Evolutionary conservation across 2,329 filamentous ascomycete species (phyloP), one percentile per base, ranked within the genome.

Genomic region (Colletotrichum sp.): DNA sequence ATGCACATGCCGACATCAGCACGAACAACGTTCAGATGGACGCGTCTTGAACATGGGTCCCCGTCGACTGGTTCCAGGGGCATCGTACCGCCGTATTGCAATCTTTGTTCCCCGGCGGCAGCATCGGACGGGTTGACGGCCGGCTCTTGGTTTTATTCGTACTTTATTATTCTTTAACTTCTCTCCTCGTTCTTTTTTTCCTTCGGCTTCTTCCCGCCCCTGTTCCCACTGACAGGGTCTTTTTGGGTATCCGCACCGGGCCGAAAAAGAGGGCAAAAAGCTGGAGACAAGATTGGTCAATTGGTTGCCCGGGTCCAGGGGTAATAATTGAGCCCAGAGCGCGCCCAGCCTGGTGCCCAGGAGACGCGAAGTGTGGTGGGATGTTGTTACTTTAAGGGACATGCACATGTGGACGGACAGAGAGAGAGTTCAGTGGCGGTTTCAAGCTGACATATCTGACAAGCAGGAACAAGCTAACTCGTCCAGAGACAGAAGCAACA

Each of bases 181-280:
- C 68, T 52, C 24, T 57, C 28, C 30, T 30, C 28, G 59, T 65
- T 59, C 30, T 55, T 34, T 28, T 34, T 68, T 32, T 16, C 52
- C 64, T 24, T 39, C 55, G 36, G 69, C 55, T 72, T 39, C 24
- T 60, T 73, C 68, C 72, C 68, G 70, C 66, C 63, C 64, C 48
- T 64, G 70, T 73, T 59, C n/a, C 64, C 43, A 30, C 55, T 28
- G 34, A 28, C 61, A 75, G 73, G 70, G 70, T 36, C 26, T 48
- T 68, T 73, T 26, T 34, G 30, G 32, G 70, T 52, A 73, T 73
- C 73, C 73, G 48, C 70, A 73, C 63, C 64, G 70, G 70, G 63
- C 73, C 73, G 70, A 55, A 63, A 57, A 60, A 73, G 26, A 43
- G 59, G 70, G 55, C 28, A 57, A 10, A 21, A 24, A 21, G 7